Conservation (phyloP, 176 grass and related monocot species). For the Musa troglodytarum region DNA sequence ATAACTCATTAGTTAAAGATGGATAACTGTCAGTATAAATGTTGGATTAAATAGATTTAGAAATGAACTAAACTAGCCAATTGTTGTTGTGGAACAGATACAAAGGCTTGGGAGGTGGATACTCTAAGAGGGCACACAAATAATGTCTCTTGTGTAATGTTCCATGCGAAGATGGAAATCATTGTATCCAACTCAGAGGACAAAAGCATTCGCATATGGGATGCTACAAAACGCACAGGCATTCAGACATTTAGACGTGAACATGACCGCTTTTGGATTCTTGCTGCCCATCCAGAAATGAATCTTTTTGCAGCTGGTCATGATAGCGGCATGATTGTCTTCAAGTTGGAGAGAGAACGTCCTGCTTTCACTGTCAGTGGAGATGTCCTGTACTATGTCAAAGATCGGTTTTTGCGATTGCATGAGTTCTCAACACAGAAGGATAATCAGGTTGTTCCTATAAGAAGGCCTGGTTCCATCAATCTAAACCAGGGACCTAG, state of each 20-base stretch:
- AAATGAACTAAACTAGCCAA: no score
- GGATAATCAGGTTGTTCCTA: constrained; percentile 62
- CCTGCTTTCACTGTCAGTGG: constrained; percentile 65
- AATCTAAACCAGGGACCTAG: constrained; percentile 77
- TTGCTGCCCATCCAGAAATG: no score
- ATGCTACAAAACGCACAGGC: no score
- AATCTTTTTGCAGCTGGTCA: no score
- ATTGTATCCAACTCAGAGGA: constrained; percentile 97
- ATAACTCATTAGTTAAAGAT: no score
- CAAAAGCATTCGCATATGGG: constrained; percentile 44
- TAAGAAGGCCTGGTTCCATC: constrained; percentile 62
- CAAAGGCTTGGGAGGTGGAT: constrained; percentile 93
- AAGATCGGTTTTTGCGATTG: constrained; percentile 69
- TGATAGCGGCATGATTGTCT: no score
- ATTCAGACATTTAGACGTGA: no score
- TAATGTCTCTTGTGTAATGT: constrained; percentile 90
- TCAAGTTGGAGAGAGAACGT: constrained; percentile 3
- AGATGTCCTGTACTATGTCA: constrained; percentile 73
- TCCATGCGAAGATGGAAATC: constrained; percentile 85
- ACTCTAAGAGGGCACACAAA: constrained; percentile 91
- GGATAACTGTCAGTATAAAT: no score
- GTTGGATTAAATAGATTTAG: no score
- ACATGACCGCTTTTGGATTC: no score
- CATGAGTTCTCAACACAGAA: constrained; percentile 69
- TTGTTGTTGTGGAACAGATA: constrained; percentile 37